Evolutionary conservation across 2,329 filamentous ascomycete species (phyloP), one percentile per base, ranked within the genome.

Genomic region (Pyrenochaeta sp.): DNA sequence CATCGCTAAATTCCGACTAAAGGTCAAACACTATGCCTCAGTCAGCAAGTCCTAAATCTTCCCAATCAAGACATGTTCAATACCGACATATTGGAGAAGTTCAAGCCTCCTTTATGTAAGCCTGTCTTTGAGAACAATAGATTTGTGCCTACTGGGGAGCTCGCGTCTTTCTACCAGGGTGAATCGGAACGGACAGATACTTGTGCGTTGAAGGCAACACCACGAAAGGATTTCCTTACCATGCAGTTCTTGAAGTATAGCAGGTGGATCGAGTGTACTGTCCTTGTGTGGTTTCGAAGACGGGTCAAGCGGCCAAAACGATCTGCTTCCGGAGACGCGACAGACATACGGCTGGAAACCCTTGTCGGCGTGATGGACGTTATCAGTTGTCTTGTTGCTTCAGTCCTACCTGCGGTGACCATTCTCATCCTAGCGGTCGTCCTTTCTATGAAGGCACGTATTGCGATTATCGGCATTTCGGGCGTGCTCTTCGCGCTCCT

Each of bases 141-240:
- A 4, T 54, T 54, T 20, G 36, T 32, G 6, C 36, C 44, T 6
- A 54, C 51, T 17, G 32, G 36, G 2, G 51, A 54, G 35, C 3
- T n/a, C 6, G 40, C 31, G 9, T 13, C n/a, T 3, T 17, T 10
- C 5, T 51, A 54, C 27, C 31, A 35, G 22, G 34, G 9, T n/a
- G 26, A 31, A 6, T 41, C 47, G 11, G 18, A 38, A 2, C 9
- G 1, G 3, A 27, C 34, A 7, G 51, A 51, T 22, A 39, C 35
- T 6, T 51, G 39, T 27, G 29, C 43, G 4, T 51, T 26, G 44
- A 39, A 27, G 29, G 18, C 6, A 2, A 13, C 37, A 17, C 43
- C 39, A 6, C 14, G 19, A 24, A 15, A 11, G 7, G 49, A 53
- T 15, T 14, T 22, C 15, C 18, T 54, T 2, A 44, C 43, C 3